phyloP scores from a whole-genome alignment of 495 filamentous ascomycete species.

The Penicillium canariense region DNA sequence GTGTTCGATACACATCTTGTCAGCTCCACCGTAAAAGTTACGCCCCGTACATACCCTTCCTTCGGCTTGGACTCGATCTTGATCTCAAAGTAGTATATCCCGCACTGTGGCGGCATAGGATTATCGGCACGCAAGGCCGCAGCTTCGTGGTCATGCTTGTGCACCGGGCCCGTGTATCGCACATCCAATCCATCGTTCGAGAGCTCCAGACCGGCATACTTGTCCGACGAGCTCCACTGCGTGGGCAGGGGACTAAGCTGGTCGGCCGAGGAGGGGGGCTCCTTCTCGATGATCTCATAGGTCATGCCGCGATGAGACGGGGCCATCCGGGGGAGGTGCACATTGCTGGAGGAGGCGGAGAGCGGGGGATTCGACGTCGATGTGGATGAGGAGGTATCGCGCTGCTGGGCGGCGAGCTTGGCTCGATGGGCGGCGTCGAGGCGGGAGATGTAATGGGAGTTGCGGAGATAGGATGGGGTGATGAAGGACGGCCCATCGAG shows the following conservation, averaged over 20 bases:
- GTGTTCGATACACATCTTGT: not conserved
- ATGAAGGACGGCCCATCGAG: constrained; percentile 54
- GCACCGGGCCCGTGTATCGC: constrained; percentile 62
- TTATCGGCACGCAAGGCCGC: constrained; percentile 81
- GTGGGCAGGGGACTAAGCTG: constrained; percentile 67
- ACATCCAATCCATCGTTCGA: constrained; percentile 74
- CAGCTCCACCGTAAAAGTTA: not conserved
- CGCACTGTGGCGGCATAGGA: constrained; percentile 86
- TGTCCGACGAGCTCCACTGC: constrained; percentile 79
- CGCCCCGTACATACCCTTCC: constrained; percentile 67
- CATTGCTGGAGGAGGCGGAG: constrained; percentile 61
- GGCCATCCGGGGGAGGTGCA: constrained; percentile 62
- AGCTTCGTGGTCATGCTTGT: constrained; percentile 75
- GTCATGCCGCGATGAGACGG: constrained; percentile 78
- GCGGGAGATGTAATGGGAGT: constrained; percentile 72
- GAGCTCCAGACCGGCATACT: constrained; percentile 69
- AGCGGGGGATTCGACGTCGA: constrained; percentile 47
- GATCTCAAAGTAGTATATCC: constrained; percentile 96
- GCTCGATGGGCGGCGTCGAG: constrained; percentile 67
- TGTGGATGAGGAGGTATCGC: constrained; percentile 39
- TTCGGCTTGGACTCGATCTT: constrained; percentile 79
- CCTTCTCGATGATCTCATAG: constrained; percentile 82
- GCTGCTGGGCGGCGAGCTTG: constrained; percentile 54
- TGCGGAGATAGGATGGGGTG: constrained; percentile 75
- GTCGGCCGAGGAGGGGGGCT: constrained; percentile 51